A percentile compares a stretch with the other conserved stretches of the same genome.
phyloP scores from a whole-genome alignment of 73 alveolate genomes.

The Blepharisma japonicum region DNA sequence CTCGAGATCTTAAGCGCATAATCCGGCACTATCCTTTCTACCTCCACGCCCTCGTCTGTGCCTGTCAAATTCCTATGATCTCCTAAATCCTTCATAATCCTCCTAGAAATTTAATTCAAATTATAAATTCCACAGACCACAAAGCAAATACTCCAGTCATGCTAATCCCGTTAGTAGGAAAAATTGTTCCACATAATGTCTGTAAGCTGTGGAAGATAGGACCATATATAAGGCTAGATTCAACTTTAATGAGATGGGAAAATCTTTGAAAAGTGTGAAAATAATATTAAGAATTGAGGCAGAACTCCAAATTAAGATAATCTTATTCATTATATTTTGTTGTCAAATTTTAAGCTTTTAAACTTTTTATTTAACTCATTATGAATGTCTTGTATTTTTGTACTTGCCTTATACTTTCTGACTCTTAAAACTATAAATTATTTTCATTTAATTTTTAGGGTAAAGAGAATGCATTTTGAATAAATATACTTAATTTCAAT shows the following conservation, averaged over 20 bases:
- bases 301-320: too few species aligned
- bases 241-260: slow-evolving; percentile 69
- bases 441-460: too few species aligned
- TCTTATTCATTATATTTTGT: too few species aligned
- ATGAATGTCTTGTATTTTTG: too few species aligned
- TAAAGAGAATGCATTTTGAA: too few species aligned
- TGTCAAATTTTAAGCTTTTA: too few species aligned
- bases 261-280: too few species aligned
- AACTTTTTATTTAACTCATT: too few species aligned
- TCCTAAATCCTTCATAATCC: not conserved
- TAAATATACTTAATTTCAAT: too few species aligned
- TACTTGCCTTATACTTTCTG: too few species aligned
- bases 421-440: too few species aligned
- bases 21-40: not conserved
- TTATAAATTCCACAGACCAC: slow-evolving; percentile 51
- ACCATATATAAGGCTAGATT: slow-evolving; percentile 64
- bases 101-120: slow-evolving; percentile 35
- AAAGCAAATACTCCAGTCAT: slow-evolving; percentile 75
- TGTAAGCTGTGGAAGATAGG: slow-evolving; percentile 80
- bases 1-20: slow-evolving; percentile 31
- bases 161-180: slow-evolving; percentile 75
- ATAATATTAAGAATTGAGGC: too few species aligned
- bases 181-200: slow-evolving; percentile 75
- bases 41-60: slow-evolving; percentile 21
- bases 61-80: slow-evolving; percentile 12